Percentiles rank a stretch among this genome's conserved stretches.
phyloP scores from a whole-genome alignment of 176 grass and related monocot genomes.

The Juncus effusus region DNA sequence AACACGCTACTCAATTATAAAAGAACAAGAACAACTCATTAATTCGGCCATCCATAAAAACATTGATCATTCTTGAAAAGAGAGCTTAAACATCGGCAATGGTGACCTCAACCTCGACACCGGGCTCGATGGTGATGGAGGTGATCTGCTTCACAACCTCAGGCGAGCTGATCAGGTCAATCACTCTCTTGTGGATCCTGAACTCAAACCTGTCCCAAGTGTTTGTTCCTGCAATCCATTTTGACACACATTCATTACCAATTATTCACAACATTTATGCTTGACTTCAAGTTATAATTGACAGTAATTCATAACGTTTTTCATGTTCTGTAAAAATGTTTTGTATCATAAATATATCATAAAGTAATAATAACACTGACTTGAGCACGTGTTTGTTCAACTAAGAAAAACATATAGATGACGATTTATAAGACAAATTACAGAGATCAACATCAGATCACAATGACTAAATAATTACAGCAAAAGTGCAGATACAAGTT shows the following conservation, averaged over 20 bases:
- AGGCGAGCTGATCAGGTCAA: constrained; percentile 52
- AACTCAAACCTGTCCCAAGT: constrained; percentile 51
- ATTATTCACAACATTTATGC: too few relatives aligned
- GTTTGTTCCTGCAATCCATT: constrained; percentile 39
- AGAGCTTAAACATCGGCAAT: constrained; percentile 44
- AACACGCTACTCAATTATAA: not conserved
- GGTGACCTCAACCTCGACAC: constrained; percentile 52
- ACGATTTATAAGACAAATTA: too few relatives aligned
- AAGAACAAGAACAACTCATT: not conserved
- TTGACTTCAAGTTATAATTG: too few relatives aligned
- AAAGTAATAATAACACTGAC: too few relatives aligned
- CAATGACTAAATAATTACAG: too few relatives aligned
- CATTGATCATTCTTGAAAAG: not conserved
- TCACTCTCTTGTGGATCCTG: constrained; percentile 56
- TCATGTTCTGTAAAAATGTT: too few relatives aligned
- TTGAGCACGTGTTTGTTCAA: too few relatives aligned
- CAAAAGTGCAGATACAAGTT: too few relatives aligned
- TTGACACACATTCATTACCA: not conserved
- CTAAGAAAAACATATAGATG: too few relatives aligned
- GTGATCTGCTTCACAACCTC: constrained; percentile 68
- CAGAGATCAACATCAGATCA: too few relatives aligned
- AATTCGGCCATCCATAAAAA: not conserved
- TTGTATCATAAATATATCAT: too few relatives aligned
- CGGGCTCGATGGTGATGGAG: constrained; percentile 55
- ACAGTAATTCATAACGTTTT: too few relatives aligned